Evolutionary conservation across 108 stramenopile genomes (phyloP).

Genomic region (Nitzschia sp.): DNA sequence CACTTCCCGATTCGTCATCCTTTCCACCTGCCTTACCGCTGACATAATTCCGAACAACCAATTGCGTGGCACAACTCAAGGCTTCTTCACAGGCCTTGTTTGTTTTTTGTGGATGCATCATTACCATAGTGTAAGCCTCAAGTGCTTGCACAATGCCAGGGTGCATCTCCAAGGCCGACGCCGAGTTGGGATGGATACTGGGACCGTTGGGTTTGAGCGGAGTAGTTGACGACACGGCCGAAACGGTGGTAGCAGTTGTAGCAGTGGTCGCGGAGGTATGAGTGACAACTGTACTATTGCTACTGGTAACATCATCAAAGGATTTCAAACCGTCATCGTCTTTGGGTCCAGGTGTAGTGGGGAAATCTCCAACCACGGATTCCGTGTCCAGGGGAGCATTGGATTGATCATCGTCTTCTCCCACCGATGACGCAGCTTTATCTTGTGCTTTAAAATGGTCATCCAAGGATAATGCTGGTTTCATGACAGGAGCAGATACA

Average conservation of each 20-base stretch:
- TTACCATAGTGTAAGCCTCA: conserved; percentile 38
- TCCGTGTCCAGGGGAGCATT: conserved; percentile 17
- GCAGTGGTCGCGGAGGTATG: not conserved
- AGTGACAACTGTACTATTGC: conserved; percentile 3
- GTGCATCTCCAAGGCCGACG: conserved; percentile 56
- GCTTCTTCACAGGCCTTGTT: conserved; percentile 62
- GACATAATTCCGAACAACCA: conserved; percentile 62
- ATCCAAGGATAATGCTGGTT: conserved; percentile 7
- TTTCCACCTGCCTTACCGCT: conserved; percentile 72
- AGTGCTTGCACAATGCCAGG: conserved; percentile 35
- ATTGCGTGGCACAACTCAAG: conserved; percentile 55
- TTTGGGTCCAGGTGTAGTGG: not conserved
- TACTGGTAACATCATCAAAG: conserved; percentile 22
- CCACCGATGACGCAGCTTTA: too few species aligned
- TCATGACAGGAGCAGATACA: not conserved
- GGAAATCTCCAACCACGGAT: conserved; percentile 23
- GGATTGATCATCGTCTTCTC: not conserved
- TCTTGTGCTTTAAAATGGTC: not conserved
- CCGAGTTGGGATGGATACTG: not conserved
- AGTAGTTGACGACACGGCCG: not conserved
- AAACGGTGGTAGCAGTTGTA: not conserved
- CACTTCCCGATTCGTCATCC: conserved; percentile 36
- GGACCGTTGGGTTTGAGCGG: not conserved
- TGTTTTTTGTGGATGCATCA: conserved; percentile 48
- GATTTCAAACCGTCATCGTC: conserved; percentile 21